Percentiles rank a stretch among this genome's conserved stretches.
These are phyloP conservation scores for Trichoderma pleuroti DNA, from an alignment of 2,329 filamentous ascomycete species.

Conservation along the genomic window DNA sequence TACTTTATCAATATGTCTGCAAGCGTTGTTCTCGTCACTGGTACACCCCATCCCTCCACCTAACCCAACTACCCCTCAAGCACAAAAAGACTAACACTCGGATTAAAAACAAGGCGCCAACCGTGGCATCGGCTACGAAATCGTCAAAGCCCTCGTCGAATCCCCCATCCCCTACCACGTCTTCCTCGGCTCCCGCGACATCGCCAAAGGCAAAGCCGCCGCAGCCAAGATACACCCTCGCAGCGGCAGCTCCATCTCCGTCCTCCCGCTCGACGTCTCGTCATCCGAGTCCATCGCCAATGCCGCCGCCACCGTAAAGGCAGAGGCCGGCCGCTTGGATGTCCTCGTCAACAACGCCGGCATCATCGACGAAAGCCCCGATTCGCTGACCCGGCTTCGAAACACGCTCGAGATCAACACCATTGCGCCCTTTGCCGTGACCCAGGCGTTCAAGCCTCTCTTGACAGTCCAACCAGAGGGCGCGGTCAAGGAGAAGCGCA, in stretches of 20 bases:
- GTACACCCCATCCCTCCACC: conserved; percentile 20
- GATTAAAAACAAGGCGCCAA: conserved; percentile 36
- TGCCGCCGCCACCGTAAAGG: conserved; percentile 20
- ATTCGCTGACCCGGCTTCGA: conserved; percentile 8
- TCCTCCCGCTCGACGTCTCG: conserved; percentile 26
- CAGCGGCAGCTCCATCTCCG: conserved; percentile 48
- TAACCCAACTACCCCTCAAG: neutral
- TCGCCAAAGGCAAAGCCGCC: conserved; percentile 39
- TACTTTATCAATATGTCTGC: neutral
- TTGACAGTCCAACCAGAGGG: conserved; percentile 28
- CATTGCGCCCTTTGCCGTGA: conserved; percentile 29
- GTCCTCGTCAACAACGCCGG: conserved; percentile 32
- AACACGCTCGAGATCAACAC: conserved; percentile 45
- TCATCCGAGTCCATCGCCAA: conserved; percentile 25
- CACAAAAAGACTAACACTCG: neutral
- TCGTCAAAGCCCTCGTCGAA: conserved; percentile 34
- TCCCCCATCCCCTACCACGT: conserved; percentile 36
- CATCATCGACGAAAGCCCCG: conserved; percentile 44
- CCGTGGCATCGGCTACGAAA: conserved; percentile 46
- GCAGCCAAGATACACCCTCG: conserved; percentile 54
- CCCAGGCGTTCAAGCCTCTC: conserved; percentile 32
- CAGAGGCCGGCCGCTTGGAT: conserved; percentile 37
- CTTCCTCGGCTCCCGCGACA: conserved; percentile 35
- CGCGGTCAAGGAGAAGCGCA: conserved; percentile 14
- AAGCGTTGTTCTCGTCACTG: conserved; percentile 27